Evolutionary conservation across 768 basidiomycete species (phyloP).

Genomic region (Psilocybe azurescens): DNA sequence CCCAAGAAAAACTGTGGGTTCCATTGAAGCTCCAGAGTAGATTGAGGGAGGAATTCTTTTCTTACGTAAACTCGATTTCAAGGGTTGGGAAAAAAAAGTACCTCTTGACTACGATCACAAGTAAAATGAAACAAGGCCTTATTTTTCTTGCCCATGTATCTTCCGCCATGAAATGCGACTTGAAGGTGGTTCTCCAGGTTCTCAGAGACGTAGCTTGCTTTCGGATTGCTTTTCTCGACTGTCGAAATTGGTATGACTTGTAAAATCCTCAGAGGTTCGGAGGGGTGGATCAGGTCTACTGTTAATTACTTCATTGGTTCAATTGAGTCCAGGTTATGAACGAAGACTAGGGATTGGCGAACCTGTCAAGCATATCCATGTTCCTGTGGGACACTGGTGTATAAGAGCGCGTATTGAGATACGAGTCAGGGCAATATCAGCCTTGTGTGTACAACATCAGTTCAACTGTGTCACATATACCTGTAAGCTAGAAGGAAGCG

Average conservation of each 20-base stretch:
- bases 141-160: conserved; percentile 31
- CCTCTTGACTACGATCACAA: conserved; percentile 18
- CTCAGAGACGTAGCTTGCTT: conserved; percentile 13
- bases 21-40: conserved; percentile 31
- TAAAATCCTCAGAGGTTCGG: conserved; percentile 36
- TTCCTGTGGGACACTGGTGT: conserved; percentile 35
- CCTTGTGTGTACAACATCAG: not conserved
- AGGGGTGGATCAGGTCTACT: conserved; percentile 37
- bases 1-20: conserved; percentile 33
- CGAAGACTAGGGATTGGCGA: not conserved
- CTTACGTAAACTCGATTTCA: not conserved
- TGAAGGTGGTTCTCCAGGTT: conserved; percentile 27
- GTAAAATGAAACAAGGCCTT: conserved; percentile 35
- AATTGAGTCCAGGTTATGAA: not conserved
- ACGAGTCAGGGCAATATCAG: not conserved
- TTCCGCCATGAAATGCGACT: conserved; percentile 35
- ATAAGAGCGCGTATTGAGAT: conserved; percentile 2
- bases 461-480: conserved; percentile 17
- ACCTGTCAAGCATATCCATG: conserved; percentile 37
- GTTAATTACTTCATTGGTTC: conserved; percentile 22
- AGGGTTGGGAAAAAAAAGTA: not conserved
- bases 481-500: conserved; percentile 35
- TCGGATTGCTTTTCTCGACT: conserved; percentile 25
- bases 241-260: conserved; percentile 39
- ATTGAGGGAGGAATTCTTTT: conserved; percentile 2